These are phyloP conservation scores for Leccinum aurantiacum DNA, from an alignment of 768 basidiomycete genomes.

Conservation along the genomic window DNA sequence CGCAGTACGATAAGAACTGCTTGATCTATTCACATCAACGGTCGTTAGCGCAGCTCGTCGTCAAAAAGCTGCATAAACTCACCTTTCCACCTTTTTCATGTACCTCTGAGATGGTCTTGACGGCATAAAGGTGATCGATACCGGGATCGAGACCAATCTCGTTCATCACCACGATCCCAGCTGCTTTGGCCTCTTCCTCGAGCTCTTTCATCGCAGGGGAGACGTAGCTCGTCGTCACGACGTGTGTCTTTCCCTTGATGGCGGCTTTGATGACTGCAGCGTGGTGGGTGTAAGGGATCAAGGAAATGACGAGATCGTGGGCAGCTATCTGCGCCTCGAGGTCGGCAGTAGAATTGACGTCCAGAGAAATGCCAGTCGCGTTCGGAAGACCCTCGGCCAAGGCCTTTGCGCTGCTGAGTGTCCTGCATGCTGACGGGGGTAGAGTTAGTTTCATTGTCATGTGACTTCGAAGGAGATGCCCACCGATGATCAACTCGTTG, in stretches of 20 bases:
- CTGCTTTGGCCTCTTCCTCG: constrained; percentile 75
- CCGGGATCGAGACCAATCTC: constrained; percentile 98
- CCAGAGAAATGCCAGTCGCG: constrained; percentile 75
- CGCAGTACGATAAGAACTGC: constrained; percentile 92
- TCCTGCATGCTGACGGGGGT: constrained; percentile 71
- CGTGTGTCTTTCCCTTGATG: constrained; percentile 80
- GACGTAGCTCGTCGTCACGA: constrained; percentile 96
- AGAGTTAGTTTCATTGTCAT: constrained; percentile 2
- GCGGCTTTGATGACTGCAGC: constrained; percentile 86
- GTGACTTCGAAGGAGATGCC: constrained; percentile 19
- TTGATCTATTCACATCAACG: constrained; percentile 57
- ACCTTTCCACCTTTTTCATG: constrained; percentile 95
- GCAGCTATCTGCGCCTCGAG: constrained; percentile 81
- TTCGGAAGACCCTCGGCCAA: constrained; percentile 68
- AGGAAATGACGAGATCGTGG: constrained; percentile 91
- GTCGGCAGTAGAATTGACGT: constrained; percentile 67
- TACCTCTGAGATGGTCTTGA: constrained; percentile 93
- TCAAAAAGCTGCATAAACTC: constrained; percentile 6
- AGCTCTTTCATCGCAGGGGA: constrained; percentile 88
- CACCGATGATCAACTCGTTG: constrained; percentile 85
- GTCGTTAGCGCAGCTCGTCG: not conserved
- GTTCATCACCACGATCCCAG: constrained; percentile 93
- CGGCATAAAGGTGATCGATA: constrained; percentile 89
- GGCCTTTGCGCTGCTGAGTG: constrained; percentile 69
- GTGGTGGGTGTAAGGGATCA: constrained; percentile 95